Conservation (phyloP, 495 filamentous ascomycete genomes). For the Amphirosellinia nigrospora region DNA sequence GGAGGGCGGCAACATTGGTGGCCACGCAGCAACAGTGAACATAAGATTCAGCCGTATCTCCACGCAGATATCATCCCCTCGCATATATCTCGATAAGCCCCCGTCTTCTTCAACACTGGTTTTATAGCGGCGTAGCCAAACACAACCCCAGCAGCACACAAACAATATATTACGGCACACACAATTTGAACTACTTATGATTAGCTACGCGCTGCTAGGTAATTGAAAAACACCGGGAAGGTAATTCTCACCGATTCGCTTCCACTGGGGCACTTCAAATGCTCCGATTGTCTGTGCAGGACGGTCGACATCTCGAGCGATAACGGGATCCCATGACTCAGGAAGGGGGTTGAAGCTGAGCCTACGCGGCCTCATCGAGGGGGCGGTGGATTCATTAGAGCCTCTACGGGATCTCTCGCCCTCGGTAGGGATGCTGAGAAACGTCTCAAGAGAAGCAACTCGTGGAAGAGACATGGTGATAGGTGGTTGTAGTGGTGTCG, state of each 20-base stretch:
- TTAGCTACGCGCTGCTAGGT: constrained; percentile 18
- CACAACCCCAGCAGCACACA: constrained; percentile 79
- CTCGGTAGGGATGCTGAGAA: constrained; percentile 48
- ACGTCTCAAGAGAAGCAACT: constrained; percentile 58
- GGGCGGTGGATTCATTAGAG: constrained; percentile 36
- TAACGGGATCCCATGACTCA: constrained; percentile 52
- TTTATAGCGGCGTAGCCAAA: constrained; percentile 89
- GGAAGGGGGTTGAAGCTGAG: constrained; percentile 62
- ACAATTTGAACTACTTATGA: constrained; percentile 61
- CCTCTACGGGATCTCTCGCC: constrained; percentile 46
- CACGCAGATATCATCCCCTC: constrained; percentile 61
- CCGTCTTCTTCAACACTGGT: constrained; percentile 76
- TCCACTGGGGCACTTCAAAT: constrained; percentile 70
- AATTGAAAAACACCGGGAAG: not conserved
- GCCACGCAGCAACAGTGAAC: constrained; percentile 94
- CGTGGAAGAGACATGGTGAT: constrained; percentile 57
- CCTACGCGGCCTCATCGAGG: constrained; percentile 47
- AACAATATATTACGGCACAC: constrained; percentile 77
- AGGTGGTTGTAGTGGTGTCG: not conserved
- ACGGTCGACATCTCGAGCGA: constrained; percentile 30
- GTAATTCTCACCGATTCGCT: constrained; percentile 64
- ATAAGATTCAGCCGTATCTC: constrained; percentile 89
- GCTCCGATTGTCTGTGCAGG: constrained; percentile 62
- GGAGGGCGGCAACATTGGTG: constrained; percentile 79
- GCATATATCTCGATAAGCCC: constrained; percentile 73